Percentiles rank a stretch among this genome's conserved stretches.
Evolutionary conservation across 768 basidiomycete species (phyloP).

Genomic region (Tylopilus felleus): DNA sequence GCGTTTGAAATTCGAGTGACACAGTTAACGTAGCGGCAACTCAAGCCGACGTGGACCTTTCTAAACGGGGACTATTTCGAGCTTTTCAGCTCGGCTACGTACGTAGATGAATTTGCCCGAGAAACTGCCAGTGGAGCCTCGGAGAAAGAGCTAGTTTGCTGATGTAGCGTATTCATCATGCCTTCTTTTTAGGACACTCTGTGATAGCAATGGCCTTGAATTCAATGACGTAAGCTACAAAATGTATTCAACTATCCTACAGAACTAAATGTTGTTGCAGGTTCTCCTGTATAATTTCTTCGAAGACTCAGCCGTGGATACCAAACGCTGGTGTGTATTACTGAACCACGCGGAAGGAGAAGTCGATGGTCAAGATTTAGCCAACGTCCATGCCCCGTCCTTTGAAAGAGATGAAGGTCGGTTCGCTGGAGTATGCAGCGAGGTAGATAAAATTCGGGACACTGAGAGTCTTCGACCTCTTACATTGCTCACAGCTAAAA

Average conservation of each 20-base stretch:
- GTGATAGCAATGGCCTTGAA: conserved; percentile 33
- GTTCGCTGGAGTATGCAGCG: conserved; percentile 55
- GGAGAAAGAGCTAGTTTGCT: conserved; percentile 54
- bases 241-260: not conserved
- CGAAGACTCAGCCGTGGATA: conserved; percentile 51
- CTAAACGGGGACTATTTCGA: too few relatives aligned
- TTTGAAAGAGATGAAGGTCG: conserved; percentile 44
- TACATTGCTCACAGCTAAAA: conserved; percentile 47
- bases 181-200: conserved; percentile 24
- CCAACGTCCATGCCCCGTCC: conserved; percentile 34
- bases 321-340: conserved; percentile 58
- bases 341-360: conserved; percentile 39
- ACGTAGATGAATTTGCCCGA: conserved; percentile 19
- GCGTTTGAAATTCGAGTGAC: too few relatives aligned
- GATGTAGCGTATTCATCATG: conserved; percentile 36
- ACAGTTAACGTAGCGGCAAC: too few relatives aligned
- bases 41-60: too few relatives aligned
- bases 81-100: too few relatives aligned
- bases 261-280: conserved; percentile 31
- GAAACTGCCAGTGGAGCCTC: conserved; percentile 50
- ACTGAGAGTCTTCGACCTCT: not conserved
- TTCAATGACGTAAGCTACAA: conserved; percentile 17
- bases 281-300: conserved; percentile 77
- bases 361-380: conserved; percentile 10
- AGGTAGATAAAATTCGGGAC: conserved; percentile 37